Conservation (phyloP, 192 early-diverging fungal species). For the Phycomyces blakesleeanus region DNA sequence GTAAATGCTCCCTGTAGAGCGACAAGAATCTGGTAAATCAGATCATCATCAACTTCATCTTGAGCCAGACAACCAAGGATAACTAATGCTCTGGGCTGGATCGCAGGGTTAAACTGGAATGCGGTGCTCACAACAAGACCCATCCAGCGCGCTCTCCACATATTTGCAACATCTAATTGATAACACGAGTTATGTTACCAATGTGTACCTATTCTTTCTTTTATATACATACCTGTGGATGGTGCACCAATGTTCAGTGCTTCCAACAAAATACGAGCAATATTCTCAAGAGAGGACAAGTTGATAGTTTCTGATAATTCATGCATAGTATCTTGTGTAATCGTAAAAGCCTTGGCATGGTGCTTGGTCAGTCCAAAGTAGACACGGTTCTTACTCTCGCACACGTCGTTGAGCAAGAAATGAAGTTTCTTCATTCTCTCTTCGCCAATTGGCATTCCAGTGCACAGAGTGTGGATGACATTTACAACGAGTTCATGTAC, state of each 20-base stretch:
- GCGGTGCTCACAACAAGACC: slow-evolving; percentile 83
- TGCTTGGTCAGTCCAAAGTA: slow-evolving; percentile 70
- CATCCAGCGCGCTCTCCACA: slow-evolving; percentile 89
- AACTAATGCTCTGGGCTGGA: slow-evolving; percentile 91
- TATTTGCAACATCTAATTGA: slow-evolving; percentile 62
- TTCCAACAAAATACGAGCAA: slow-evolving; percentile 58
- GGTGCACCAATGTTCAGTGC: slow-evolving; percentile 59
- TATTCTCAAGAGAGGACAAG: slow-evolving; percentile 43
- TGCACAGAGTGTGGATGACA: slow-evolving; percentile 76
- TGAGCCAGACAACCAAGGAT: slow-evolving; percentile 80
- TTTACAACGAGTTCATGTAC: slow-evolving; percentile 90
- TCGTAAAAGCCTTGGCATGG: slow-evolving; percentile 61
- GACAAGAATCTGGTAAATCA: slow-evolving; percentile 87
- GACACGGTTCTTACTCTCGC: slow-evolving; percentile 70
- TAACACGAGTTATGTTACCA: not conserved
- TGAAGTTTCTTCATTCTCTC: slow-evolving; percentile 47
- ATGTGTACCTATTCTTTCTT: not conserved
- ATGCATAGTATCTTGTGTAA: slow-evolving; percentile 46
- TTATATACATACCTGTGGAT: slow-evolving; percentile 44
- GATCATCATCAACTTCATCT: slow-evolving; percentile 85
- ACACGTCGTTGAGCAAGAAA: slow-evolving; percentile 65
- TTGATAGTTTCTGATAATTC: slow-evolving; percentile 44
- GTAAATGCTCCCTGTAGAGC: slow-evolving; percentile 80
- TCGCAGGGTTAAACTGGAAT: slow-evolving; percentile 88
- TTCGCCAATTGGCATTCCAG: slow-evolving; percentile 46